Evolutionary conservation across 495 filamentous ascomycete genomes (phyloP).

Genomic region (Aspergillus carlsbadensis): DNA sequence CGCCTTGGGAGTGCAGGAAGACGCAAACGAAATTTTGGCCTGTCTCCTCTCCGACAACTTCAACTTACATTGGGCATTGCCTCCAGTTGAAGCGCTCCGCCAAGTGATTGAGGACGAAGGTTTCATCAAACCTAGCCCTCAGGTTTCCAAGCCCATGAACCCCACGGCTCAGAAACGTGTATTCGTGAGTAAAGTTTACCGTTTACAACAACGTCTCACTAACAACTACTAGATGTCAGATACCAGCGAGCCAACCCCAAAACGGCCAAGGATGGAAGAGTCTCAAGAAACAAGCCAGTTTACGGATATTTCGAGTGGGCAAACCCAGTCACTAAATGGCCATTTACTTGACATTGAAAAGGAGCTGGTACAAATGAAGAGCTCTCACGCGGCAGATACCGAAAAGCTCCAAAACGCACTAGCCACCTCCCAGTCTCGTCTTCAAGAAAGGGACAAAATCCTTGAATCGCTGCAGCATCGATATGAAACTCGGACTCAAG

Average conservation of each 20-base stretch:
- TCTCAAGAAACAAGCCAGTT: constrained; percentile 35
- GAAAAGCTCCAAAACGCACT: constrained; percentile 30
- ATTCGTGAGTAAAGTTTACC: constrained; percentile 31
- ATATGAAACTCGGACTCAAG: constrained; percentile 40
- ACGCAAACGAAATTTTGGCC: constrained; percentile 44
- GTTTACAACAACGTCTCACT: too few relatives aligned
- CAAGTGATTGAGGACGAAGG: constrained; percentile 16
- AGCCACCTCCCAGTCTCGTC: constrained; percentile 18
- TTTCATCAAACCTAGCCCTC: constrained; percentile 1
- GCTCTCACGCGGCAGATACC: constrained; percentile 28
- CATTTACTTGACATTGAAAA: constrained; percentile 35
- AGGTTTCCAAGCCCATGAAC: not conserved
- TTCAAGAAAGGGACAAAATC: constrained; percentile 28
- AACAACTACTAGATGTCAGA: constrained; percentile 30
- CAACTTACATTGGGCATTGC: constrained; percentile 40
- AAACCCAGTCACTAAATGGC: constrained; percentile 32
- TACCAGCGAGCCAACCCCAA: constrained; percentile 24
- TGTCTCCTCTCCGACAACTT: constrained; percentile 37
- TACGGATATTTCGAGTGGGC: constrained; percentile 33
- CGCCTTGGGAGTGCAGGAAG: constrained; percentile 42
- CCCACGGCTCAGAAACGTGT: constrained; percentile 31
- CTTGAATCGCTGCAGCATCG: constrained; percentile 41
- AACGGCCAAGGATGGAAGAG: constrained; percentile 33
- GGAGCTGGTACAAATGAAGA: constrained; percentile 36
- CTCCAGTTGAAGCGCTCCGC: constrained; percentile 41